phyloP scores from a whole-genome alignment of 2,329 filamentous ascomycete species.

The Aphanocladium album region DNA sequence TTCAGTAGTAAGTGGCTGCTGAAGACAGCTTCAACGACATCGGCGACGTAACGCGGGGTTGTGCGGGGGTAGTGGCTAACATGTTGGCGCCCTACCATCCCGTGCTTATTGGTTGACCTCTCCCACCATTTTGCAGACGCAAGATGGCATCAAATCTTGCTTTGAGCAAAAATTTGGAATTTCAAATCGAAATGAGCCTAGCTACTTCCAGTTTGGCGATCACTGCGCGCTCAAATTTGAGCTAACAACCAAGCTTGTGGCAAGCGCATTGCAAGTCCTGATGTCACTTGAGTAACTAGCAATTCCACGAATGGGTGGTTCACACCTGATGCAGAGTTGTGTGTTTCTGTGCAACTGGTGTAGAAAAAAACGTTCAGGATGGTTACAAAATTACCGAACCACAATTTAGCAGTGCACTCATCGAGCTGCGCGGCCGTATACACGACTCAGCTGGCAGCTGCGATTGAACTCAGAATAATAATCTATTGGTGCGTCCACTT shows the following conservation, averaged over 20 bases:
- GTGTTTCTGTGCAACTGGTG: too few species aligned
- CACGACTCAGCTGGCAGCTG: neutral
- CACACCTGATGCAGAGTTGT: too few species aligned
- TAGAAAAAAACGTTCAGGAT: too few species aligned
- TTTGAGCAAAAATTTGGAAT: neutral
- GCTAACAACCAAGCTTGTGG: neutral
- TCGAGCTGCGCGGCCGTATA: neutral
- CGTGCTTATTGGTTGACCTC: neutral
- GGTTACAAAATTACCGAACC: too few species aligned
- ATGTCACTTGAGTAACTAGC: too few species aligned
- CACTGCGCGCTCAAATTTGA: too few species aligned
- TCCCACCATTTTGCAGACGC: too few species aligned
- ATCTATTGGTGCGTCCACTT: neutral
- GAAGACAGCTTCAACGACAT: neutral
- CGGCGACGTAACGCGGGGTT: neutral
- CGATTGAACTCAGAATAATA: neutral
- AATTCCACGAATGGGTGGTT: too few species aligned
- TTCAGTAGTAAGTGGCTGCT: neutral
- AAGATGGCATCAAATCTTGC: neutral
- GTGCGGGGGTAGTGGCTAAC: constrained; percentile 1
- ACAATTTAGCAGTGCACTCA: too few species aligned
- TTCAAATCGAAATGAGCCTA: neutral
- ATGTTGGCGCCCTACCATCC: neutral
- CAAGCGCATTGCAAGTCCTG: too few species aligned
- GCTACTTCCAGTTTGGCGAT: too few species aligned